Percentiles rank a stretch among this genome's conserved stretches.
phyloP scores from a whole-genome alignment of 208 protist species.

The Crithidia fasciculata region DNA sequence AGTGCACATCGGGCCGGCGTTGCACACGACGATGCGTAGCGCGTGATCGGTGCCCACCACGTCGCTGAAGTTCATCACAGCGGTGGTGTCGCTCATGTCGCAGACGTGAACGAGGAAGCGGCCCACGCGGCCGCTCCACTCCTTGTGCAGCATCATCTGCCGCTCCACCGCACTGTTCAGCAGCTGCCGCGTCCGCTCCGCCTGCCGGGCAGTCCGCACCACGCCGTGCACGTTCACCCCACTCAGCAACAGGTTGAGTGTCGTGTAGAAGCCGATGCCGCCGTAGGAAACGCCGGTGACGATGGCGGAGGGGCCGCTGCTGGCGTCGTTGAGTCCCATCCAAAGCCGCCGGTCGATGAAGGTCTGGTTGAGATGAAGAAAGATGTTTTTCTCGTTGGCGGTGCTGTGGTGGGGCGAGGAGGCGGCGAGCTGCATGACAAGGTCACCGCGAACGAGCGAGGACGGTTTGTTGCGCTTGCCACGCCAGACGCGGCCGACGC shows the following conservation, averaged over 20 bases:
- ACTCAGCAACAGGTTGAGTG: conserved; percentile 65
- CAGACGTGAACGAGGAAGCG: conserved; percentile 56
- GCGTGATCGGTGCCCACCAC: conserved; percentile 44
- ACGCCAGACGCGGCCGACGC: conserved; percentile 53
- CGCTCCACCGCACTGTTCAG: conserved; percentile 54
- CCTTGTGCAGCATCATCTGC: conserved; percentile 67
- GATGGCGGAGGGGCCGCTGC: conserved; percentile 54
- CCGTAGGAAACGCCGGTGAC: conserved; percentile 70
- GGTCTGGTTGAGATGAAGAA: conserved; percentile 56
- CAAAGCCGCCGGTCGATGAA: conserved; percentile 70
- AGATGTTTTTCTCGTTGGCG: conserved; percentile 39
- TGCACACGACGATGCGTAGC: conserved; percentile 66
- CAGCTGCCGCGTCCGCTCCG: conserved; percentile 39
- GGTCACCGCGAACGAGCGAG: conserved; percentile 54
- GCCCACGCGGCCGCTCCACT: conserved; percentile 48
- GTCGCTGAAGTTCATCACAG: conserved; percentile 49
- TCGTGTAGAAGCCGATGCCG: conserved; percentile 77
- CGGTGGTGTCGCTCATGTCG: conserved; percentile 64
- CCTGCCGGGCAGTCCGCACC: conserved; percentile 32
- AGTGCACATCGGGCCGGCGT: conserved; percentile 46
- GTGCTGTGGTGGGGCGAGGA: conserved; percentile 54
- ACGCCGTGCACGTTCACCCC: conserved; percentile 80
- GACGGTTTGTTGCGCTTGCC: conserved; percentile 40
- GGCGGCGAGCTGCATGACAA: conserved; percentile 70
- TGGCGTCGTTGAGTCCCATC: conserved; percentile 42